These are phyloP conservation scores for Fusarium begoniae DNA, from an alignment of 2,329 filamentous ascomycete species.

Conservation along the genomic window DNA sequence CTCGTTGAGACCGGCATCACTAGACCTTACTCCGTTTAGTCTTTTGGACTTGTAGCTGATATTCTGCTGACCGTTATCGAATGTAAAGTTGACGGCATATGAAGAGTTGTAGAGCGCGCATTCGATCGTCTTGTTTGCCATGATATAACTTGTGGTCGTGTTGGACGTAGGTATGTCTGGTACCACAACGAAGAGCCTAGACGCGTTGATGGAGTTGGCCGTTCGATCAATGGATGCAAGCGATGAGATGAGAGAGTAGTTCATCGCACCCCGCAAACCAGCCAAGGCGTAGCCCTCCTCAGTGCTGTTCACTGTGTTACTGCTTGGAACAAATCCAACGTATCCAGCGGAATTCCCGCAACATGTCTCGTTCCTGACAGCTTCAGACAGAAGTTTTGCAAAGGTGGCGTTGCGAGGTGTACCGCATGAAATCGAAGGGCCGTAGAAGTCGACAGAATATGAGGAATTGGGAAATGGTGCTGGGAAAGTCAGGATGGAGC, in stretches of 20 bases:
- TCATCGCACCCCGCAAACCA: background rate
- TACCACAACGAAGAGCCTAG: background rate
- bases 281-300: background rate
- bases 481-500: background rate
- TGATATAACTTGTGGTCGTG: background rate
- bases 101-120: slow-evolving; percentile 11
- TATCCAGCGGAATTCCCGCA: background rate
- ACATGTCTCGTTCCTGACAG: background rate
- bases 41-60: background rate
- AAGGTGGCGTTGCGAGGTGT: background rate
- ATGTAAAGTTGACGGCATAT: background rate
- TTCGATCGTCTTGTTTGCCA: background rate
- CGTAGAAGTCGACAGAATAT: background rate
- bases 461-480: slow-evolving; percentile 14
- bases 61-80: background rate
- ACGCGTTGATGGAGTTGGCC: background rate
- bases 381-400: background rate
- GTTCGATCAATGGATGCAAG: background rate
- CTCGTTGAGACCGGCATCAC: rapidly evolving
- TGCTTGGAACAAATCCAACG: background rate
- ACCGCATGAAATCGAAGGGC: background rate
- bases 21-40: background rate
- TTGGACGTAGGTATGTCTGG: rapidly evolving
- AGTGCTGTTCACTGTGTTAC: background rate
- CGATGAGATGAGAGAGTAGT: background rate